Base-by-base conservation (phyloP, 352 stramenopile species). In the Labyrinthula sp. region DNA sequence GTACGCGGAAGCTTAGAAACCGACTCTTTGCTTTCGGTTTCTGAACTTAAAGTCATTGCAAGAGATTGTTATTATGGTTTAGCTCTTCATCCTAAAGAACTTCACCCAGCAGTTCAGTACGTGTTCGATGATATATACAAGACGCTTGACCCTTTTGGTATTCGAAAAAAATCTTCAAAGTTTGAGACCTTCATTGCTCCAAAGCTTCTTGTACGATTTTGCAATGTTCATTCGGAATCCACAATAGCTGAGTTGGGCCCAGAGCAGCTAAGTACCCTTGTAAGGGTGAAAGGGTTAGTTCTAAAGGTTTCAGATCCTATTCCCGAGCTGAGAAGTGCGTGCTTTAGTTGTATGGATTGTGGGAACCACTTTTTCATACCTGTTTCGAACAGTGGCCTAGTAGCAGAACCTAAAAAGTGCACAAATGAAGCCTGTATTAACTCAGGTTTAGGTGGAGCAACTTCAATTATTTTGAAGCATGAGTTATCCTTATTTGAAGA, bases 401-500 rank as follows among this genome's bases (percentile, higher is more conserved):
- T 98, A 49, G 71, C 89, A 20, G 87, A 97, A 67, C 90, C 89
- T 10, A 75, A 66, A 1, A 46, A 57, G 24, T 94, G 82, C 54
- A 37, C 41, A 8, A 56, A 70, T n/a, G n/a, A n/a, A n/a, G n/a
- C n/a, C 45, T 98, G 87, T 60, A 66, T 79, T 25, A 72, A 73
- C n/a, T 7, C 14, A 12, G 2, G 39, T 6, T 55, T 35, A 28
- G 8, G 5, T 15, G 10, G 27, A 14, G 73, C 71, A 2, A 61
- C 82, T 62, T 82, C 79, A 34, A 93, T 93, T 73, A 71, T 87
- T 52, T 71, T 99, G 41, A 66, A 94, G 30, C 86, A 96, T 66
- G 97, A 97, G 61, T 77, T 82, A 7, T 95, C 83, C 52, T 61
- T 84, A 22, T 99, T 95, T 68, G 88, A 72, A 2, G 85, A 99